Conservation (phyloP, 495 filamentous ascomycete species). For the Massariosphaeria phaeospora region DNA sequence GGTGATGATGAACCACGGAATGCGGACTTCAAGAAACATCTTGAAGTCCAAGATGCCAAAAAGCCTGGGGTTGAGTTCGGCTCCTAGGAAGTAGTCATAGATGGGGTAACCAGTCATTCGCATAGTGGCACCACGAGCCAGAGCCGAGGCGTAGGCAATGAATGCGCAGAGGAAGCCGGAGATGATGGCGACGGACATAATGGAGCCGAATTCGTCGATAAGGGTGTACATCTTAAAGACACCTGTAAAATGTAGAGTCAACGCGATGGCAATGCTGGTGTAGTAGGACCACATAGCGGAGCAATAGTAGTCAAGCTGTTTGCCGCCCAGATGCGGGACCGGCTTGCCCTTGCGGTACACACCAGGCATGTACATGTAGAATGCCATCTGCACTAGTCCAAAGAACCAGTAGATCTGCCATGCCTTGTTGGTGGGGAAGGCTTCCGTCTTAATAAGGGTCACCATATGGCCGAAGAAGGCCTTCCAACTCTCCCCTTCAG, state of each 20-base stretch:
- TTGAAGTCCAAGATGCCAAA: conserved; percentile 94
- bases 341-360: conserved; percentile 80
- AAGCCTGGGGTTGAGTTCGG: conserved; percentile 92
- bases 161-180: conserved; percentile 77
- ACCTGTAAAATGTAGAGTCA: conserved; percentile 69
- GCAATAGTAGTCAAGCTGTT: conserved; percentile 90
- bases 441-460: conserved; percentile 69
- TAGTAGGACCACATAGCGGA: conserved; percentile 85
- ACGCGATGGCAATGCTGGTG: conserved; percentile 64
- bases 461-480: conserved; percentile 66
- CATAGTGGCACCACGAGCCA: conserved; percentile 74
- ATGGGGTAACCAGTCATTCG: conserved; percentile 88
- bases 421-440: conserved; percentile 71
- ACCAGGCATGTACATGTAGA: conserved; percentile 81
- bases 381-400: conserved; percentile 72
- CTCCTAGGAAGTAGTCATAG: conserved; percentile 99
- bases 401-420: conserved; percentile 94
- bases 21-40: conserved; percentile 98
- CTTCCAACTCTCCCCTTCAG: conserved; percentile 56
- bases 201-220: conserved; percentile 89
- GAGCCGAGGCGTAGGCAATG: conserved; percentile 77
- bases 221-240: conserved; percentile 88
- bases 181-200: conserved; percentile 85
- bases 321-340: conserved; percentile 71
- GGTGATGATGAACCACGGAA: conserved; percentile 94